Base-by-base conservation (phyloP, 192 early-diverging fungal species). In the Coemansia sp. region DNA sequence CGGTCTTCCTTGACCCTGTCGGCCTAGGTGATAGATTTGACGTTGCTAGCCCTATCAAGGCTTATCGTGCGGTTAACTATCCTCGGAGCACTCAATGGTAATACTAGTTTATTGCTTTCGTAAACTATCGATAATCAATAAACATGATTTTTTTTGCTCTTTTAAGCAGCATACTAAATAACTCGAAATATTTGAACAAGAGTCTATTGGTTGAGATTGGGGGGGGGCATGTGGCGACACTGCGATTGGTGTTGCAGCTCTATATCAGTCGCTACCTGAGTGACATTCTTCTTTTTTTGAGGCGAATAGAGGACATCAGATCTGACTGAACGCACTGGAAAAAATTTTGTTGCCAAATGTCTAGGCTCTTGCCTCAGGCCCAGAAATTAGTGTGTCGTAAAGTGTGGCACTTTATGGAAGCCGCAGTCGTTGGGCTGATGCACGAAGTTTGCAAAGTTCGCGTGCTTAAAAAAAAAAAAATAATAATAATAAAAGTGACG, bases 321-420 rank as follows among this genome's bases (percentile, higher is more conserved):
- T 99, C 94, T 0, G 95, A 95, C 73, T 94, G 90, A 62, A 90
- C 90, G 44, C 93, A 88, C 78, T 93, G 91, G 24, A 71, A 99
- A 99, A 99, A 69, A 96, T 89, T 0, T 87, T 88, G 72, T 99
- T 95, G 62, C 85, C 88, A 78, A 99, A 98, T 80, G 98, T 95
- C 92, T 91, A 95, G 61, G 87, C 85, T 75, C 97, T 24, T 0
- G 92, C 87, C 29, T 88, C 87, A 1, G 85, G 87, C 20, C 70
- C 24, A 5, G 92, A 79, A 5, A 89, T 86, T 38, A 98, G 84
- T 2, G 1, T 1, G 24, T 24, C 24, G 58, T 95, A 92, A 96
- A 73, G 75, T 97, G 94, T n/a, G 95, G 95, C 15, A 97, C 89
- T 66, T 99, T 99, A 81, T 96, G 96, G 70, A 99, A 99, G 15